Evolutionary conservation across 139 green algal genomes (phyloP), one percentile per base, ranked within the genome.

Genomic region (Raphidocelis subcapitata): DNA sequence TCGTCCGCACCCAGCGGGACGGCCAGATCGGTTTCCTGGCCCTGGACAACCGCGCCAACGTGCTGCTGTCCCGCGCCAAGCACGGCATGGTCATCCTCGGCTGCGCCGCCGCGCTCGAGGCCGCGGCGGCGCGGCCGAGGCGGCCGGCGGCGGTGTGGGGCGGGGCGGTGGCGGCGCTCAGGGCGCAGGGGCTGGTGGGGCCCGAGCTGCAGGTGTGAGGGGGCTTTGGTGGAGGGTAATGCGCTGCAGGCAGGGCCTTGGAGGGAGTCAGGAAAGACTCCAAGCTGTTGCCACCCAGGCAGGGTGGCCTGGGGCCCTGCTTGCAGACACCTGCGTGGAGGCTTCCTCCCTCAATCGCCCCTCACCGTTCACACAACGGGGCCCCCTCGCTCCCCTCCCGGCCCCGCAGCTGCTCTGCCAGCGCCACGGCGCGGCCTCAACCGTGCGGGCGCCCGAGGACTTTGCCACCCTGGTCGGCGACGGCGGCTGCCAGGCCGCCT

Each of bases 71-170:
- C 18, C 80, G 90, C 21, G 70, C 70, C 0, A 75, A 65, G 36
- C 63, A 89, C 46, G 85, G 84, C 46, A 90, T 93, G 86, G 90
- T 89, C 74, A 76, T 95, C 32, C 64, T 95, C 14, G 88, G 89
- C 35, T 86, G 84, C 75, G 41, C 47, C 28, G 76, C 80, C 23
- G 82, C 79, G 28, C 36, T 81, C 37, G 29, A n/a, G 15, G 68
- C 49, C 2, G 75, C 65, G 12, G 65, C 37, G 2, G 79, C 20
- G 12, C 52, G 14, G 26, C 23, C 28, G 26, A 0, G 12, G 5
- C 52, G 26, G 52, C 16, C 28, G 52, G 23, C 67, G 54, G 62
- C 63, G 5, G 86, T 92, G 78, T 94, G 89, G 89, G 5, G 21
- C 0, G 33, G 79, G 33, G 73, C 91, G 35, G 26, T 88, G 31